Evolutionary conservation across 495 filamentous ascomycete genomes (phyloP), one percentile per base, ranked within the genome.

Genomic region (Delitschia confertaspora): DNA sequence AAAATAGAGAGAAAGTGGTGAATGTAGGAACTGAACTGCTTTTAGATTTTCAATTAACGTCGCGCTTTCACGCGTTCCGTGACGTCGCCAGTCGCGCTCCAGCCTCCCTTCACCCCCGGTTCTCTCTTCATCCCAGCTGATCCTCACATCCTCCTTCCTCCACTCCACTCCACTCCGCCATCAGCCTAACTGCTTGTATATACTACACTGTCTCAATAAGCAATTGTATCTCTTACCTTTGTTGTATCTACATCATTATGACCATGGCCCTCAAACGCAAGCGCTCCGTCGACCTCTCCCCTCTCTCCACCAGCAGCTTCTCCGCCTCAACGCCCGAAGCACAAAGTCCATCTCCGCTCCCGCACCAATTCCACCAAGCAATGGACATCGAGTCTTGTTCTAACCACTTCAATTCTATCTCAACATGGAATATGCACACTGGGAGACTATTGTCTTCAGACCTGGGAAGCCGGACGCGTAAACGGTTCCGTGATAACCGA

Each of bases 251-350:
- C 20, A 44, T 14, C 10, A 16, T 16, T n/a, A 33, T 19, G 7
- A 32, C 26, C 25, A 65, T 65, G 62, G 53, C 34, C 5, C 49
- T 62, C 49, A 65, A 65, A 54, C 61, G 62, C 47, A 65, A 65
- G 42, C 61, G 62, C 14, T 62, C 62, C 21, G 2, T 33, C 26
- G 45, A 56, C 42, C 31, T 51, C 39, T 59, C 56, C n/a, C 53
- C 60, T 20, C 17, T 36, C 20, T 60, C 59, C 13, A 47, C 37
- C 26, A 56, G 51, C 45, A 60, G 54, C 54, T 55, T 39, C 24
- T 5, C 46, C 6, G 22, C 44, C 29, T 43, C 38, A 21, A 48
- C 52, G 17, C 52, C 41, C 29, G 35, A 49, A 36, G 47, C 41
- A 17, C 56, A 38, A 29, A 44, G 31, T 27, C 49, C 54, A 29